phyloP scores from a whole-genome alignment of 148 eudicot genomes.

The Vaccinium corymbosum region DNA sequence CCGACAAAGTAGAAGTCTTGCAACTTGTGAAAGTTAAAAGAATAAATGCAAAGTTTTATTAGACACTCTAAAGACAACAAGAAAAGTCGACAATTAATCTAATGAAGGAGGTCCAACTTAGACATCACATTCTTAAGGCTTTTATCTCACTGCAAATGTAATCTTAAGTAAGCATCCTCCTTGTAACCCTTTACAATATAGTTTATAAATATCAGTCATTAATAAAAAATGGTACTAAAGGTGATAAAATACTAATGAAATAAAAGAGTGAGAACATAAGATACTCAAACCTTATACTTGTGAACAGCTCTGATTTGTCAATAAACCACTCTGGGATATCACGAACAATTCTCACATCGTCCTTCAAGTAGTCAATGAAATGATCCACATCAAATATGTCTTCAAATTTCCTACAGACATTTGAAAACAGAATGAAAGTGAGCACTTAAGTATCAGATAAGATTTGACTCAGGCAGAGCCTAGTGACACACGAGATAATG shows the following conservation, averaged over 20 bases:
- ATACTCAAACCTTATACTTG: conserved; percentile 72
- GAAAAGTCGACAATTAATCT: neutral
- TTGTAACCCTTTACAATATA: neutral
- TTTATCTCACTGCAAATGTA: neutral
- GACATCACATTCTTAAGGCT: neutral
- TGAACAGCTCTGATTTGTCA: conserved; percentile 81
- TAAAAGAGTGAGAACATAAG: neutral
- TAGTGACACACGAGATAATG: neutral
- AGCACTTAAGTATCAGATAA: neutral
- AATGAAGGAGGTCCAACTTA: neutral
- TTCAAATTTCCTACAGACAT: conserved; percentile 77
- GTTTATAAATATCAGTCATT: neutral
- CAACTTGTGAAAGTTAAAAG: neutral
- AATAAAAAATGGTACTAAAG: neutral
- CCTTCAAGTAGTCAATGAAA: conserved; percentile 95
- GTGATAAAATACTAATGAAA: neutral
- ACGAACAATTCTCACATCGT: conserved; percentile 87
- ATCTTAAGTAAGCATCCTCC: neutral
- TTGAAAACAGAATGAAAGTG: neutral
- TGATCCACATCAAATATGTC: conserved; percentile 98
- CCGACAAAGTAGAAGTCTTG: neutral
- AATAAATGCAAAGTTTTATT: neutral
- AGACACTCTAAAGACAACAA: neutral
- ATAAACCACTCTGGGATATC: conserved; percentile 98
- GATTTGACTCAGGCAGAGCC: neutral